These are phyloP conservation scores for Falciphora oryzae DNA, from an alignment of 2,329 filamentous ascomycete species.

Conservation along the genomic window DNA sequence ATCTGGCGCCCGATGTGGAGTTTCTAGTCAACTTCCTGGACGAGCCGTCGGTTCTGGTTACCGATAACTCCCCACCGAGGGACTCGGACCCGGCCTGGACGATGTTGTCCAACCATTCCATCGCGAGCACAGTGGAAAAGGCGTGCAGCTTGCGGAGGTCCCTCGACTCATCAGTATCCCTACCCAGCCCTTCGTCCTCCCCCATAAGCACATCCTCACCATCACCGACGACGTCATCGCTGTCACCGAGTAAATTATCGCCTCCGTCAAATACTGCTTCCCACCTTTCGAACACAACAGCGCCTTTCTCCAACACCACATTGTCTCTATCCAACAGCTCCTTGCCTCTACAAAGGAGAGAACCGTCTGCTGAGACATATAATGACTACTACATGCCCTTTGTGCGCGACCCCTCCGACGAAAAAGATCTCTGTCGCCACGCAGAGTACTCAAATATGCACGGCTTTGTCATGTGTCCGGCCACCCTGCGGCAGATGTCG, in stretches of 20 bases:
- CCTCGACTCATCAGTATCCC: too few relatives aligned
- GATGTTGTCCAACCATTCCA: background rate
- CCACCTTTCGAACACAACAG: too few relatives aligned
- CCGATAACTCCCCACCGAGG: constrained; percentile 6
- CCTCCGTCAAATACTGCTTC: too few relatives aligned
- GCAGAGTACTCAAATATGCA: constrained; percentile 37
- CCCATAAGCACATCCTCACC: background rate
- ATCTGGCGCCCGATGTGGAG: constrained; percentile 30
- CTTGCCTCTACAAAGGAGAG: too few relatives aligned
- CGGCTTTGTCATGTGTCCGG: constrained; percentile 38
- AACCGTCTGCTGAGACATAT: background rate
- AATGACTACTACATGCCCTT: constrained; percentile 28
- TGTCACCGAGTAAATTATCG: too few relatives aligned
- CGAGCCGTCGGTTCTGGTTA: constrained; percentile 37
- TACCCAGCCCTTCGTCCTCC: background rate
- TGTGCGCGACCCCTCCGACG: constrained; percentile 22
- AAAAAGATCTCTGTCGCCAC: constrained; percentile 38
- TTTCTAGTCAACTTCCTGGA: constrained; percentile 45
- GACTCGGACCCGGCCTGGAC: too few relatives aligned
- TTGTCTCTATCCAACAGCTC: too few relatives aligned
- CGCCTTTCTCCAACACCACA: too few relatives aligned
- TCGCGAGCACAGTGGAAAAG: constrained; percentile 20
- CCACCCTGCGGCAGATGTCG: constrained; percentile 33
- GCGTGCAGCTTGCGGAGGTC: constrained; percentile 19
- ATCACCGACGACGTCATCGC: too few relatives aligned